Evolutionary conservation across 2,329 filamentous ascomycete genomes (phyloP), one percentile per base, ranked within the genome.

Genomic region (Daldinia eschscholtzii): DNA sequence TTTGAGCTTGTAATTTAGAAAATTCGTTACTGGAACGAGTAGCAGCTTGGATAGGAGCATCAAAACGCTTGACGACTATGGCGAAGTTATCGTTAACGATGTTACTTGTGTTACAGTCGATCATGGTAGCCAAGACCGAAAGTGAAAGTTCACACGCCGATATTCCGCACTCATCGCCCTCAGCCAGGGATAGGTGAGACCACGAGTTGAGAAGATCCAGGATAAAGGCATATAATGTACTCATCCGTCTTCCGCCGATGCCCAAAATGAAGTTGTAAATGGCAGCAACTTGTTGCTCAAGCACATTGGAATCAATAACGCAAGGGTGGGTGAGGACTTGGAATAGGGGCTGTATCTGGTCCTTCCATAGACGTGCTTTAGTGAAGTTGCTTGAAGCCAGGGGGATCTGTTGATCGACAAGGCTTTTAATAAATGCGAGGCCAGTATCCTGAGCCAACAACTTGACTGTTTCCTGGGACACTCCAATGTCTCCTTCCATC

Each of bases 191-290:
- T 37, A 64, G n/a, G 23, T 50, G 62, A 48, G 68, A 48, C 68
- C 73, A 68, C 72, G 41, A 44, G 23, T 72, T 39, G 3, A 78
- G 65, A 1, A 80, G 30, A 0, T 57, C 61, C 3, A 67, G 52
- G 12, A 81, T 71, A 35, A 79, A 79, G 10, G 70, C 68, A 62
- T 80, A 82, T 4, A 83, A 67, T 0, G 30, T 65, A 1, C 58
- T 70, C 70, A 82, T 77, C 12, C 78, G 73, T 12, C 57, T 48
- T 3, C 78, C 79, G 1, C 79, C 77, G 33, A 80, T 65, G 6
- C 81, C 81, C 6, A 76, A 64, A 0, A 83, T 57, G 52, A 77
- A 80, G 41, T 78, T 80, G 67, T 76, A 80, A 15, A 83, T 75
- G 0, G 56, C 61, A 2, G 78, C 76, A 1, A 81, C 78, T 37